phyloP scores from a whole-genome alignment of 305 asterid species.

The Striga hermonthica region DNA sequence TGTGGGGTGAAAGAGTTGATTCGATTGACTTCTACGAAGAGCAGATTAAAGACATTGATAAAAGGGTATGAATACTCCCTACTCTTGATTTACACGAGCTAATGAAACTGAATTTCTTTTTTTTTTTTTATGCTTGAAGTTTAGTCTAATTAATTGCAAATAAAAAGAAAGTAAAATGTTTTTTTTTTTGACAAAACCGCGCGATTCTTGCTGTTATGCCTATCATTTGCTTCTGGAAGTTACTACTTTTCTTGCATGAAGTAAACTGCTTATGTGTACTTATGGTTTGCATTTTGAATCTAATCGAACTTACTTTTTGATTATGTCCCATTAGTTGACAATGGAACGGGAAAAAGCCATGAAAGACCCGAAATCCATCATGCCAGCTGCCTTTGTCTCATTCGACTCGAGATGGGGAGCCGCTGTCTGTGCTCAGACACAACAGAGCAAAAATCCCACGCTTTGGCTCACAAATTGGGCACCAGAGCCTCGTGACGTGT shows the following conservation, averaged over 20 bases:
- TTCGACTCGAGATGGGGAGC: constrained; percentile 91
- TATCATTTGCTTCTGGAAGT: background rate
- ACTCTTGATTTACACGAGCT: constrained; percentile 22
- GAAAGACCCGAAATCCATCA: constrained; percentile 59
- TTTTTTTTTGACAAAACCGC: too few species aligned
- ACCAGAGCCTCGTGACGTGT: constrained; percentile 91
- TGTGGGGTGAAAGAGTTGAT: constrained; percentile 76
- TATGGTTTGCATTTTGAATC: too few species aligned
- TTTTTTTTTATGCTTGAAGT: background rate
- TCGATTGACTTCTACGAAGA: constrained; percentile 62
- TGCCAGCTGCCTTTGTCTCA: constrained; percentile 83
- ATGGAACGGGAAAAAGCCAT: constrained; percentile 66
- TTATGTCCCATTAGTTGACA: constrained; percentile 43
- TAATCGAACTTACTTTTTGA: background rate
- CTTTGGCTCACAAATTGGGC: constrained; percentile 90
- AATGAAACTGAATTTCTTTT: background rate
- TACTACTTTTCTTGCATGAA: constrained; percentile 2
- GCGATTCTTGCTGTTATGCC: background rate
- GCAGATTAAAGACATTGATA: constrained; percentile 58
- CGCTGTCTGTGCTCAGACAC: constrained; percentile 96
- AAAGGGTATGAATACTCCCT: constrained; percentile 40
- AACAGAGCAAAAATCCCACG: constrained; percentile 85
- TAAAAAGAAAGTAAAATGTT: too few species aligned
- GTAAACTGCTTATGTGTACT: background rate
- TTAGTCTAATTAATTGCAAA: background rate